Evolutionary conservation across 352 stramenopile species (phyloP).

Genomic region (Phytophthora gonapodyides): DNA sequence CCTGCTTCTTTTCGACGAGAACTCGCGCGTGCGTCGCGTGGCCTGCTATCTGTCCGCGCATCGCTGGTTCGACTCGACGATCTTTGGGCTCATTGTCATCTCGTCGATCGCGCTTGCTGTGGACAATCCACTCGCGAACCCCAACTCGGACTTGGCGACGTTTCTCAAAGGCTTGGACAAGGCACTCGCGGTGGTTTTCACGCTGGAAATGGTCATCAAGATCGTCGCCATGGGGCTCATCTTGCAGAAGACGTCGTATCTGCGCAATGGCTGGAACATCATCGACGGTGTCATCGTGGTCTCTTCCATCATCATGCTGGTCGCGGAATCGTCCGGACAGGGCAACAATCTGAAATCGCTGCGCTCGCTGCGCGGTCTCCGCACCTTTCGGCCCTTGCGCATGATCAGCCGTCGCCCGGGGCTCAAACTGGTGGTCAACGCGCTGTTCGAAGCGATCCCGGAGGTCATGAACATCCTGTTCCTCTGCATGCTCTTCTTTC

Average conservation of each 20-base stretch:
- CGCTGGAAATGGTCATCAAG: slow-evolving; percentile 90
- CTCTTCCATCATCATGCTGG: slow-evolving; percentile 74
- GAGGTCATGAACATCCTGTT: slow-evolving; percentile 90
- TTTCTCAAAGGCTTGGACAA: slow-evolving; percentile 75
- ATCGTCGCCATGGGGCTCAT: slow-evolving; percentile 86
- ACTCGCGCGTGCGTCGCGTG: slow-evolving; percentile 41
- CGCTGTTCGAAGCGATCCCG: slow-evolving; percentile 89
- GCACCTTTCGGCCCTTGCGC: slow-evolving; percentile 89
- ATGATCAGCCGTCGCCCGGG: slow-evolving; percentile 90
- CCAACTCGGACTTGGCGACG: slow-evolving; percentile 39
- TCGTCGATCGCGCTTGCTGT: slow-evolving; percentile 86
- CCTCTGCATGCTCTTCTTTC: slow-evolving; percentile 92
- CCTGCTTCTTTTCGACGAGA: slow-evolving; percentile 59
- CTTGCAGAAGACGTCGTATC: slow-evolving; percentile 70
- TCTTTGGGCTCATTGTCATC: slow-evolving; percentile 83
- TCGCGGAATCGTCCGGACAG: slow-evolving; percentile 47
- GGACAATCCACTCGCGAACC: slow-evolving; percentile 83
- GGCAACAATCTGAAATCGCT: slow-evolving; percentile 73
- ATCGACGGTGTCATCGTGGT: slow-evolving; percentile 90
- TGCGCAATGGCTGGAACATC: slow-evolving; percentile 89
- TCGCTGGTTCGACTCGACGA: slow-evolving; percentile 76
- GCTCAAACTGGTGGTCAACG: slow-evolving; percentile 92
- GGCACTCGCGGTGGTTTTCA: slow-evolving; percentile 80
- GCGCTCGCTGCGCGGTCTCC: slow-evolving; percentile 78
- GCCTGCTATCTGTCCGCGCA: slow-evolving; percentile 64